Percentiles rank a stretch among this genome's conserved stretches.
phyloP scores from a whole-genome alignment of 768 basidiomycete species.

The Auriscalpium vulgare region DNA sequence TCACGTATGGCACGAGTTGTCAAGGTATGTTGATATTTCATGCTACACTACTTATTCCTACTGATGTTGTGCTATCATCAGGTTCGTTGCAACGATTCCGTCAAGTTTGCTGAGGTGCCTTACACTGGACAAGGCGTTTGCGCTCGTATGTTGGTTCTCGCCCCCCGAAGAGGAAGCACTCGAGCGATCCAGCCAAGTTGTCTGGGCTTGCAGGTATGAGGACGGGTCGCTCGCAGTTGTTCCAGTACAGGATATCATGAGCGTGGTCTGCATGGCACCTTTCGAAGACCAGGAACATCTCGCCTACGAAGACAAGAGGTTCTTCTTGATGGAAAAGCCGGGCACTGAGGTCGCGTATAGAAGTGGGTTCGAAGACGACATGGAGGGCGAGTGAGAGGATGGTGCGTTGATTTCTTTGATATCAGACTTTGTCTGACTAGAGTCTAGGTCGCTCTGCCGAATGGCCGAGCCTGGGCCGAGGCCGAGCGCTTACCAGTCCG shows the following conservation, averaged over 20 bases:
- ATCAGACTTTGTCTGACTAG: no score
- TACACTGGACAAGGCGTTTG: background rate
- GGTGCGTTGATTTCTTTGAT: no score
- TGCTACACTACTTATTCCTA: background rate
- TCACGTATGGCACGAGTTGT: background rate
- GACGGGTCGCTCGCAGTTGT: background rate
- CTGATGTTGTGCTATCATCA: background rate
- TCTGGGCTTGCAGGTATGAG: background rate
- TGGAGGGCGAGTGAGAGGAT: no score
- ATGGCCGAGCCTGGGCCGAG: no score
- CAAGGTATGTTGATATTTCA: background rate
- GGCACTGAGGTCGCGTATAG: no score
- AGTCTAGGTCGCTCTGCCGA: no score
- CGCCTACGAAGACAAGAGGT: no score
- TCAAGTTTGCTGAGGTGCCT: background rate
- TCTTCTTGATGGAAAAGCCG: no score
- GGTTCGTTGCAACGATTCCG: background rate
- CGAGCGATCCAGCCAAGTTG: background rate
- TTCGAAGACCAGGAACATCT: no score
- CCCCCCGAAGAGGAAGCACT: background rate
- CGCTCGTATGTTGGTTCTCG: background rate
- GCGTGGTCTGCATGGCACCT: background rate
- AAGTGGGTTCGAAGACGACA: no score
- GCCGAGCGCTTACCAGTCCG: no score
- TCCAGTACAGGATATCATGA: background rate